Evolutionary conservation across 257 asterid genomes (phyloP), one percentile per base, ranked within the genome.

Genomic region (Striga asiatica): DNA sequence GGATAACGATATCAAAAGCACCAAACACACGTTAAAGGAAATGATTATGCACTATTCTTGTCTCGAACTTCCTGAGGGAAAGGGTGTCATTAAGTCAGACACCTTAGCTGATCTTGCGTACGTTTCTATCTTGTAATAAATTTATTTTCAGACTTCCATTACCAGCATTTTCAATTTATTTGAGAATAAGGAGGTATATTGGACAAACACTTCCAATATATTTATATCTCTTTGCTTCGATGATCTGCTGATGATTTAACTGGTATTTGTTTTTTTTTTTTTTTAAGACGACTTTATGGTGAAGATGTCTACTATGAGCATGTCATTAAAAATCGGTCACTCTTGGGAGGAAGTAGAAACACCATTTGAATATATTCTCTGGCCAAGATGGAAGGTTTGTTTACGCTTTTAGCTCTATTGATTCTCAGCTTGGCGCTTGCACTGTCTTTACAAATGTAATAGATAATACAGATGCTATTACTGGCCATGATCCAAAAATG

Each of bases 1-100:
- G 98, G 98, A 89, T 59, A 86, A 87, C 66, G 96, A 89, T 66
- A 11, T 80, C 50, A 89, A 68, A 81, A 89, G 88, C 75, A 79
- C 95, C 38, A 89, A 89, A 68, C 75, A 79, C 48, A 89, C 98
- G 9, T 67, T 89, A 82, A 89, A 75, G 83, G 98, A 89, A 70
- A 83, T 89, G 91, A 81, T 89, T 50, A 29, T 54, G 68, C 95
- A 80, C 65, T 56, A 89, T 71, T 78, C 83, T 52, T 83, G 77
- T 69, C 94, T 89, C 50, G 98, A 79, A 70, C 69, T 66, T 39
- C 77, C 88, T 0, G 98, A 89, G 68, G 96, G 96, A 37, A 87
- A 76, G 67, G 85, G 81, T 51, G 69, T 89, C 62, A 81, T 41
- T 34, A 89, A 73, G 76, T 76, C 91, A 5, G 88, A 78, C 46